Evolutionary conservation across 495 filamentous ascomycete species (phyloP).

Genomic region (Tuber indicum): DNA sequence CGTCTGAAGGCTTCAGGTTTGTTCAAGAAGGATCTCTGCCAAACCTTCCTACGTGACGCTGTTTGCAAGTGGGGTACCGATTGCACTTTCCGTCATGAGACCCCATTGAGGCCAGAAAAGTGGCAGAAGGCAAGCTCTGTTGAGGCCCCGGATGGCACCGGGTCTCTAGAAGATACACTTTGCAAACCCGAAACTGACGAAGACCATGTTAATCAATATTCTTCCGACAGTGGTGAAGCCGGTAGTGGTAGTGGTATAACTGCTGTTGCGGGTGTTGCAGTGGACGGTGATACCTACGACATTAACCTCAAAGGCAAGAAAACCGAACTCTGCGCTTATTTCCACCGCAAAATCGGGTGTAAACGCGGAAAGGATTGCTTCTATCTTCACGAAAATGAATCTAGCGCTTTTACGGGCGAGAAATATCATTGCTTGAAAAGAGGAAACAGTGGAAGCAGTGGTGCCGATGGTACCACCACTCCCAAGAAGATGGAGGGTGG

Average conservation of each 20-base stretch:
- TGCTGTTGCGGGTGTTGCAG: not conserved
- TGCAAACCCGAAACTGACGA: not conserved
- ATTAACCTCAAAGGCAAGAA: slow-evolving; percentile 3
- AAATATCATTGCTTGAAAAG: slow-evolving; percentile 18
- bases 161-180: not conserved
- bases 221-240: not conserved
- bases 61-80: slow-evolving; percentile 9
- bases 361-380: slow-evolving; percentile 33
- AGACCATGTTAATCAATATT: not conserved
- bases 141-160: not conserved
- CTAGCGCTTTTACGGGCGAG: slow-evolving; percentile 13
- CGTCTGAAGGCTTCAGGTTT: slow-evolving; percentile 1
- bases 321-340: slow-evolving; percentile 30
- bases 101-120: slow-evolving; percentile 1
- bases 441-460: slow-evolving; percentile 4
- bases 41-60: not conserved
- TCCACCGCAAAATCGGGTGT: slow-evolving; percentile 30
- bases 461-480: slow-evolving; percentile 4
- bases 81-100: slow-evolving; percentile 16
- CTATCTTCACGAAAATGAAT: slow-evolving; percentile 24
- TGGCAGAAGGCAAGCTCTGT: not conserved
- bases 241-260: not conserved
- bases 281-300: not conserved
- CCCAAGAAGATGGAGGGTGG: slow-evolving; percentile 19
- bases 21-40: not conserved